These are phyloP conservation scores for Fistulinella prunicolor DNA, from an alignment of 768 basidiomycete species.

Conservation along the genomic window DNA sequence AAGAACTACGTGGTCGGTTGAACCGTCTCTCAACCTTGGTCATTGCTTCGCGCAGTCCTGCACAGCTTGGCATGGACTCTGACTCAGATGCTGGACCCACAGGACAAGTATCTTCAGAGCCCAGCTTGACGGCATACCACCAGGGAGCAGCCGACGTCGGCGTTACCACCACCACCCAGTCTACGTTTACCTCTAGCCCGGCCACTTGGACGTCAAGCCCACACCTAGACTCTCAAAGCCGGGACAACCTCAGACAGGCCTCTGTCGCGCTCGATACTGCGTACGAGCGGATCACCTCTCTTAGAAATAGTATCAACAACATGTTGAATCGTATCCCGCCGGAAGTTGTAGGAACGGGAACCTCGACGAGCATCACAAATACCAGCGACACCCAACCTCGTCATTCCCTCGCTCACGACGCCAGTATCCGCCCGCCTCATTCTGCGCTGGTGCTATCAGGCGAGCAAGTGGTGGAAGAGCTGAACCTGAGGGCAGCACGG, in stretches of 20 bases:
- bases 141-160: slow-evolving; percentile 12
- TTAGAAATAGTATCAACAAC: slow-evolving; percentile 49
- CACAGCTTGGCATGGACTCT: slow-evolving; percentile 21
- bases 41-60: slow-evolving; percentile 1
- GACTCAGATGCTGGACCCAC: slow-evolving; percentile 7
- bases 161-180: too few relatives aligned
- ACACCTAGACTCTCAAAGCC: slow-evolving; percentile 25
- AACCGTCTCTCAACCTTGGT: too few relatives aligned
- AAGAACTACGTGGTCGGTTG: too few relatives aligned
- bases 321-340: slow-evolving; percentile 41
- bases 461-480: slow-evolving; percentile 23
- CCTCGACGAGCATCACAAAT: slow-evolving; percentile 5
- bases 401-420: slow-evolving; percentile 15
- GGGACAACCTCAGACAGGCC: slow-evolving; percentile 45
- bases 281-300: slow-evolving; percentile 52
- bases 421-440: slow-evolving; percentile 29
- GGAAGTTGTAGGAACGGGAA: slow-evolving; percentile 18
- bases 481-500: slow-evolving; percentile 28
- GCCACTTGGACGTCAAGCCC: slow-evolving; percentile 12
- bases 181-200: slow-evolving; percentile 7
- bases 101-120: slow-evolving; percentile 11
- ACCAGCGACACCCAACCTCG: slow-evolving; percentile 7
- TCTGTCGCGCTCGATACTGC: slow-evolving; percentile 53
- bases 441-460: slow-evolving; percentile 31
- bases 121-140: slow-evolving; percentile 11